Conservation (phyloP, 176 grass and related monocot species). For the Areca catechu region DNA sequence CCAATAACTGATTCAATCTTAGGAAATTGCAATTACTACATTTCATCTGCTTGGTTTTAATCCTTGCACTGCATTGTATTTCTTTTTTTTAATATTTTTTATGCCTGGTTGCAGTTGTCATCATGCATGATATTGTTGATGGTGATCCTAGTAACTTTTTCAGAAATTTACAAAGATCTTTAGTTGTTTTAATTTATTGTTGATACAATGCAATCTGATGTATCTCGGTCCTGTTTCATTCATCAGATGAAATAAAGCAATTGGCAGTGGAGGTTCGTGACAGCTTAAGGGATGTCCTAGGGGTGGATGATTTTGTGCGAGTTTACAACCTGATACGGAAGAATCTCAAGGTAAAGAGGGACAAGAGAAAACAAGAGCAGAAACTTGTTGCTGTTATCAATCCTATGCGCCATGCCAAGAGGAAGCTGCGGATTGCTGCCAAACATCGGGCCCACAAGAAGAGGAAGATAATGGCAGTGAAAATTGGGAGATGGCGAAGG, state of each 20-base stretch:
- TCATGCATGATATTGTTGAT: no score
- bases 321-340: conserved; percentile 56
- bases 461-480: no score
- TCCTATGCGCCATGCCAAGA: conserved; percentile 63
- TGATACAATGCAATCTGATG: no score
- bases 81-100: background rate
- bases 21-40: no score
- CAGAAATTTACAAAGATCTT: no score
- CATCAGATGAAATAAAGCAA: conserved; percentile 72
- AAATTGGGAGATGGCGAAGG: no score
- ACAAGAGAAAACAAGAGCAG: conserved; percentile 46
- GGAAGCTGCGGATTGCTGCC: conserved; percentile 45
- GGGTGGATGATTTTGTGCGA: conserved; percentile 66
- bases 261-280: conserved; percentile 46
- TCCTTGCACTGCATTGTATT: background rate
- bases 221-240: conserved; percentile 13
- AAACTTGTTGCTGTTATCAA: conserved; percentile 65
- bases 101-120: background rate
- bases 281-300: conserved; percentile 52
- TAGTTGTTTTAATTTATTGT: no score
- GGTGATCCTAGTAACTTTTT: no score
- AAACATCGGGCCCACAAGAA: conserved; percentile 70
- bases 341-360: conserved; percentile 70
- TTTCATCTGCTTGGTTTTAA: no score
- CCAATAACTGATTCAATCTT: no score